These are phyloP conservation scores for Schizochytrium sp. DNA, from an alignment of 108 stramenopile genomes.

Conservation along the genomic window DNA sequence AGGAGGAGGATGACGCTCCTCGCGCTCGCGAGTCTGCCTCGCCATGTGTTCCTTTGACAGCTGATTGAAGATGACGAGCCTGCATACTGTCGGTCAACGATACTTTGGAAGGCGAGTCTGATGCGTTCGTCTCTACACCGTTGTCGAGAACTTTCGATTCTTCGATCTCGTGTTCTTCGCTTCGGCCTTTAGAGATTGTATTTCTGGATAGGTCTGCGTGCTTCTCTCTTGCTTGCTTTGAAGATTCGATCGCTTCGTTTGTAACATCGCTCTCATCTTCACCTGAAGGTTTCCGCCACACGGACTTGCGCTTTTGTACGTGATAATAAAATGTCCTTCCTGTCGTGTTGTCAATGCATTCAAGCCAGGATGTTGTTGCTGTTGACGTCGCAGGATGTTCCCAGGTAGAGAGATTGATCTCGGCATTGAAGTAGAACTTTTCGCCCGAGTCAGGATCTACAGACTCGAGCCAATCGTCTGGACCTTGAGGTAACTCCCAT, in stretches of 20 bases:
- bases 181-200: no score
- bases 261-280: neutral
- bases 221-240: neutral
- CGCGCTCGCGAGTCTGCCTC: neutral
- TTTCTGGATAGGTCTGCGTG: no score
- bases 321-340: neutral
- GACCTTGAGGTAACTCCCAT: neutral
- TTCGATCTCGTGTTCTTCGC: neutral
- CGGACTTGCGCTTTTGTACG: neutral
- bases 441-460: neutral
- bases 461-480: neutral
- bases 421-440: neutral
- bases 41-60: neutral
- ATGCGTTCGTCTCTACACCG: no score
- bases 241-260: neutral
- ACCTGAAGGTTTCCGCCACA: neutral
- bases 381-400: neutral
- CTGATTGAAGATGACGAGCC: neutral
- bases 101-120: no score
- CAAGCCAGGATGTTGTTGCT: neutral
- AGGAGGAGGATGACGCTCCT: neutral
- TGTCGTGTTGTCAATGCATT: neutral
- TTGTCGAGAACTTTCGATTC: no score
- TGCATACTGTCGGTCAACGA: no score
- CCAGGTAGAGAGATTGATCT: neutral